Base-by-base conservation (phyloP, 768 basidiomycete species). In the Gymnopilus dilepis region DNA sequence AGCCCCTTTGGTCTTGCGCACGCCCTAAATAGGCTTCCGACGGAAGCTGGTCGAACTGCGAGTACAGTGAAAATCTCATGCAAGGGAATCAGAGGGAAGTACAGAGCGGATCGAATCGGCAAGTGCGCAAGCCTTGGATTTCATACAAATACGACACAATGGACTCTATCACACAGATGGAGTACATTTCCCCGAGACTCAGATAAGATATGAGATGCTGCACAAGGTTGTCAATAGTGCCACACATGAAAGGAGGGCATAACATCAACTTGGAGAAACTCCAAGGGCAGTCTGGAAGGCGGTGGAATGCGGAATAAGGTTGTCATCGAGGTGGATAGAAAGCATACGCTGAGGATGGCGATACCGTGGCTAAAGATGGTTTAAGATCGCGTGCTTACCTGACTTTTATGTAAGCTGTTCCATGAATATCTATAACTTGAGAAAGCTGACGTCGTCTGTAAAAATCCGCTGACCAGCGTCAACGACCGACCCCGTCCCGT, bases 401-500 rank as follows among this genome's bases (percentile, higher is more conserved):
- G 77, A 71, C 95, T 88, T 74, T 62, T 58, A n/a, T n/a, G n/a
- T n/a, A 77, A 98, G 79, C 79, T 96, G 93, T 71, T 97, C 96
- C 94, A 95, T 95, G 82, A 97, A 97, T 59, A 96, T 91, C 75
- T 96, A 93, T 77, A 98, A 84, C 73, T n/a, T n/a, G n/a, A n/a
- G n/a, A n/a, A n/a, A n/a, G n/a, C 94, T 97, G 65, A 99, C 97
- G 75, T 99, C 97, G 72, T 99, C 97, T 57, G 97, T 99, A 76
- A 99, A 97, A 76, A 99, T 98, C 13, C 95, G 93, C 75, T 94
- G 92, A 4, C 95, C 95, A 2, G 85, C 78, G 12, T 83, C 82
- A 9, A 85, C 84, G 28, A 84, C 84, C 15, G 86, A 82, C 9
- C 85, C 81, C 4, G 87, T 83, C 19, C 94, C 94, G 73, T 96